Percentiles rank a stretch among this genome's conserved stretches.
Evolutionary conservation across 495 filamentous ascomycete species (phyloP).

Genomic region (Aspergillus diversus): DNA sequence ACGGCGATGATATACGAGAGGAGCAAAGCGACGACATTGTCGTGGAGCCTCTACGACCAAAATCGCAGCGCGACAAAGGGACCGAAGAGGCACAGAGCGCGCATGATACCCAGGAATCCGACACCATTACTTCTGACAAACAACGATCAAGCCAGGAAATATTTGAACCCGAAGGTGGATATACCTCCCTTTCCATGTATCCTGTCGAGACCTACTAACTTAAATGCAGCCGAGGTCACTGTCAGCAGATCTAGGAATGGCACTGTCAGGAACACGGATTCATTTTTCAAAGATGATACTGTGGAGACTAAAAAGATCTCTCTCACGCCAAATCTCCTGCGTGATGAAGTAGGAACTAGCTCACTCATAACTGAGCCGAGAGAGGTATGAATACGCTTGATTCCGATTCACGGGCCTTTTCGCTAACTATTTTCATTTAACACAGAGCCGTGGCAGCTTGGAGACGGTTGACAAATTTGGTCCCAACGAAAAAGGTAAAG

Average conservation of each 20-base stretch:
- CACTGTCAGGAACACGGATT: conserved; percentile 85
- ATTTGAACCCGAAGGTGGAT: conserved; percentile 53
- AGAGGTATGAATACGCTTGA: conserved; percentile 49
- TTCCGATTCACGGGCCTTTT: conserved; percentile 25
- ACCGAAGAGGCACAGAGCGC: conserved; percentile 37
- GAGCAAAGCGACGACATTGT: conserved; percentile 45
- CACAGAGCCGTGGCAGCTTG: conserved; percentile 44
- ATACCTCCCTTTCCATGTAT: background rate
- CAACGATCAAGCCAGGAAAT: conserved; percentile 68
- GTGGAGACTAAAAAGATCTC: conserved; percentile 97
- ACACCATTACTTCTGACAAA: conserved; percentile 41
- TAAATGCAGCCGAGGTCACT: conserved; percentile 50
- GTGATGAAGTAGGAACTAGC: conserved; percentile 73
- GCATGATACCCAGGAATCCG: conserved; percentile 34
- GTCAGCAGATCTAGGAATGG: conserved; percentile 78
- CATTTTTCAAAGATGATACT: conserved; percentile 95
- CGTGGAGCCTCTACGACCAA: conserved; percentile 51
- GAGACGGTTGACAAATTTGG: conserved; percentile 58
- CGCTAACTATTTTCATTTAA: conserved; percentile 33
- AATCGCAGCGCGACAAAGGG: conserved; percentile 41
- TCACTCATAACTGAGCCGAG: conserved; percentile 64
- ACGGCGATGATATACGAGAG: conserved; percentile 43
- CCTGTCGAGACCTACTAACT: conserved; percentile 3
- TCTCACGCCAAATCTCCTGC: conserved; percentile 89
- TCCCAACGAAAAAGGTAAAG: conserved; percentile 61